Base-by-base conservation (phyloP, 805 yeast genomes). In the Debaryomyces hansenii region DNA sequence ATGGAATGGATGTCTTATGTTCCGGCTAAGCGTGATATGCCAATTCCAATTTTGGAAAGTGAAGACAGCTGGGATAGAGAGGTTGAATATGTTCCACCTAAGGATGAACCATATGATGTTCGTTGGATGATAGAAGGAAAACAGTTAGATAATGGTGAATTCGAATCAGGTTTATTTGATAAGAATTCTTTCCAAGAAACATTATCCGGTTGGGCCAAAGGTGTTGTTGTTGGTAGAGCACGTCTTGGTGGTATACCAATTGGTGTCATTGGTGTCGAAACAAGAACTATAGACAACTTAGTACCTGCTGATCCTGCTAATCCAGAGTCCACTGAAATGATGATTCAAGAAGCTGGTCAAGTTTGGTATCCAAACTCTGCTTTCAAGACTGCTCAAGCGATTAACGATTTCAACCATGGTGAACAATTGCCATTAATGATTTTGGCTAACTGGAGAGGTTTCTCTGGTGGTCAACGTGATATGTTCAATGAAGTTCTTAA, bases 361-460 rank as follows among this genome's bases (percentile, higher is more conserved):
- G 99, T 94, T 56, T 94, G 99, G 99, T 89, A 91, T 76, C 99
- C 99, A 59, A 94, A 94, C 77, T 87, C 96, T 51, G 99, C 99
- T 15, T 94, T 87, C 81, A 94, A 94, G 83, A 94, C 99, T 38
- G 96, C 99, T 3, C 99, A 94, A 75, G 98, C 99, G 18, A 92
- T 94, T 60, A 86, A 85, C 55, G 99, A 94, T 67, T 94, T 94
- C 83, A 94, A 94, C 79, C 76, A 90, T 64, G 99, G 99, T 78
- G 99, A 94, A 72, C 92, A 91, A 71, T 79, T 94, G 63, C 99
- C 99, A 53, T 78, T 94, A 69, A 88, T 94, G 96, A 90, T 94
- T 56, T 75, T 94, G 58, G 99, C 99, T 49, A 94, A 94, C 82
- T 94, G 99, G 99, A 88, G 99, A 84, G 99, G 99, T 63, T 94